These are phyloP conservation scores for Penicillium robsamsonii DNA, from an alignment of 495 filamentous ascomycete species.

Conservation along the genomic window DNA sequence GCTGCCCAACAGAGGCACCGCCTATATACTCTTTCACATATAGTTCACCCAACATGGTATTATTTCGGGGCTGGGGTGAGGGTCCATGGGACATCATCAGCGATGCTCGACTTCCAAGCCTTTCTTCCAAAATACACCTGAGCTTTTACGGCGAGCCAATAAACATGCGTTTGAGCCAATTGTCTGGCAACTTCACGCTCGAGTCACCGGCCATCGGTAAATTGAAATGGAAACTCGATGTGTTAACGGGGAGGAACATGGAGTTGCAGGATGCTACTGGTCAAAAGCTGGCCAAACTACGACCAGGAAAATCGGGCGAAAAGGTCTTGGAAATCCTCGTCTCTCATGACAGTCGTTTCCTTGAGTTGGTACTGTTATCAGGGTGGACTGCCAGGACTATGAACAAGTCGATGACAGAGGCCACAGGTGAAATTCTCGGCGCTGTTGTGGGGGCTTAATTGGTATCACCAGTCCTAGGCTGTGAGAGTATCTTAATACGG, in stretches of 20 bases:
- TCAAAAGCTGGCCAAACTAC: not conserved
- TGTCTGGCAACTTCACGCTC: not conserved
- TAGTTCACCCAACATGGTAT: not conserved
- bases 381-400: not conserved
- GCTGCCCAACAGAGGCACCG: constrained; percentile 9
- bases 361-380: constrained; percentile 4
- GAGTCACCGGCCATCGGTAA: not conserved
- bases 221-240: constrained; percentile 2
- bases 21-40: constrained; percentile 2
- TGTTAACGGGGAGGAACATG: not conserved
- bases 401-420: not conserved
- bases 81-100: constrained; percentile 1
- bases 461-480: not conserved
- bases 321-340: constrained; percentile 1
- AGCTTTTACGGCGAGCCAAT: not conserved
- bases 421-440: not conserved
- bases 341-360: not conserved
- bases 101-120: not conserved
- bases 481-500: too few relatives aligned
- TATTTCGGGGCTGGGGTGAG: constrained; percentile 1
- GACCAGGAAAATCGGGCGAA: not conserved
- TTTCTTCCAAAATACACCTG: not conserved
- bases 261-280: constrained; percentile 3
- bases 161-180: not conserved
- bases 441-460: not conserved